phyloP scores from a whole-genome alignment of 2,329 filamentous ascomycete species.

The Paecilomyces formosus region DNA sequence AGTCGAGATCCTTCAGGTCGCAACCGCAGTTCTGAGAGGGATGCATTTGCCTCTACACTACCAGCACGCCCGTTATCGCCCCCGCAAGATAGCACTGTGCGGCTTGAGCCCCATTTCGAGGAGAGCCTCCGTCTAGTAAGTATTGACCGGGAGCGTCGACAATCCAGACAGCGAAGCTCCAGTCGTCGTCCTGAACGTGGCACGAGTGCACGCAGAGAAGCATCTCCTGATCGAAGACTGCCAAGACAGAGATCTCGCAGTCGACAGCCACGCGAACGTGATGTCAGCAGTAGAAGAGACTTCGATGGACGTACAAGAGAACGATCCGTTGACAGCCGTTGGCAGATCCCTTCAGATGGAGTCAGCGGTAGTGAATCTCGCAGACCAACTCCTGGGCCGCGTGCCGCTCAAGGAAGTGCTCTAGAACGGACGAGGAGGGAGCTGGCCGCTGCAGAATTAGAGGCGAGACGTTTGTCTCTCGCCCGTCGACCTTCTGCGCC shows the following conservation, averaged over 20 bases:
- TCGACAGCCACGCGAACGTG: conserved; percentile 12
- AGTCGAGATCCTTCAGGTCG: conserved; percentile 27
- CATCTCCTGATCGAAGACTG: conserved; percentile 39
- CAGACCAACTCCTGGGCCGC: conserved; percentile 13
- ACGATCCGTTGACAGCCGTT: neutral
- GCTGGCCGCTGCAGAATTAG: conserved; percentile 73
- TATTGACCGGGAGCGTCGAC: conserved; percentile 38
- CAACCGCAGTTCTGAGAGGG: conserved; percentile 57
- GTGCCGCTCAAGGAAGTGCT: conserved; percentile 32
- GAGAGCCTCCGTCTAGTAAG: conserved; percentile 44
- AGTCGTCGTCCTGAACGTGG: conserved; percentile 42
- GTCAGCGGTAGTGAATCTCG: conserved; percentile 13
- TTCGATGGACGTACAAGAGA: neutral
- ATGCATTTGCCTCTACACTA: conserved; percentile 56
- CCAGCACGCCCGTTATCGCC: conserved; percentile 69
- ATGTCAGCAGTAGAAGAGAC: conserved; percentile 7
- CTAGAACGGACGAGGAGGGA: conserved; percentile 64
- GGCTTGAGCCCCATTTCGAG: conserved; percentile 55
- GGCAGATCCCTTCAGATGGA: conserved; percentile 1
- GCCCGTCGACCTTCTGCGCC: conserved; percentile 73
- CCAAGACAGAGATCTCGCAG: conserved; percentile 26
- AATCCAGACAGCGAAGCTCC: conserved; percentile 44
- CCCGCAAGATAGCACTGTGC: conserved; percentile 38
- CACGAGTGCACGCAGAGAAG: conserved; percentile 35
- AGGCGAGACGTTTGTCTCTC: conserved; percentile 77